Evolutionary conservation across 352 stramenopile species (phyloP), one percentile per base, ranked within the genome.

Genomic region (Globisporangium barbulae): DNA sequence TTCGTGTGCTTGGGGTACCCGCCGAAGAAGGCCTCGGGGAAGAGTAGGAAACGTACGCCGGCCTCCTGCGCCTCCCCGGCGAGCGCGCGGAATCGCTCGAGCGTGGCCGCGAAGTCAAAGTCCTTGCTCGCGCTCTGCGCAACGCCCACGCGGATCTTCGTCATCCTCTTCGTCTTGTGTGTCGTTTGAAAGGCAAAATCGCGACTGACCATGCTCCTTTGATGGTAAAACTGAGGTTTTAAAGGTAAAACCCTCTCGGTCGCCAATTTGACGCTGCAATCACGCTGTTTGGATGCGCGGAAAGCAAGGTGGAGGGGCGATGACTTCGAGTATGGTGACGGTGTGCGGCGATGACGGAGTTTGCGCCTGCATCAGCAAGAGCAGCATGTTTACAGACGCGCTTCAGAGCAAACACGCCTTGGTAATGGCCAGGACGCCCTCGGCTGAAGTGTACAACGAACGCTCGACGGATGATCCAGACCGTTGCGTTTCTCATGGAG

Each of bases 21-120:
- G 31, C 66, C 66, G 22, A 72, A 72, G 62, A 72, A 72, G 39
- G 66, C 66, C 52, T 72, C 66, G 0, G 66, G 66, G 50, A 72
- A 72, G 55, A 69, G 61, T 55, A 72, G 56, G 21, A 72, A 64
- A 42, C 64, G 56, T 41, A 69, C 66, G 35, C 57, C 52, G 17
- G 56, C 54, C 2, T 55, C 53, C 13, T 22, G 21, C 10, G 62
- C 66, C 37, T 72, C 61, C 13, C 53, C 28, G 8, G 44, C 57
- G 13, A 68, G 56, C 17, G 54, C 52, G 56, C 66, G 66, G 56
- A 60, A 72, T 49, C 65, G 57, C 55, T 54, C 49, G 21, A 72
- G 56, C 42, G 66, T 72, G 49, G 55, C 56, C 4, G 22, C 28
- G 31, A 72, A 72, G 66, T 72, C 66, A 22, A 72, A 72, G 37